phyloP scores from a whole-genome alignment of 2,329 filamentous ascomycete genomes.

The Verticillium dahliae region DNA sequence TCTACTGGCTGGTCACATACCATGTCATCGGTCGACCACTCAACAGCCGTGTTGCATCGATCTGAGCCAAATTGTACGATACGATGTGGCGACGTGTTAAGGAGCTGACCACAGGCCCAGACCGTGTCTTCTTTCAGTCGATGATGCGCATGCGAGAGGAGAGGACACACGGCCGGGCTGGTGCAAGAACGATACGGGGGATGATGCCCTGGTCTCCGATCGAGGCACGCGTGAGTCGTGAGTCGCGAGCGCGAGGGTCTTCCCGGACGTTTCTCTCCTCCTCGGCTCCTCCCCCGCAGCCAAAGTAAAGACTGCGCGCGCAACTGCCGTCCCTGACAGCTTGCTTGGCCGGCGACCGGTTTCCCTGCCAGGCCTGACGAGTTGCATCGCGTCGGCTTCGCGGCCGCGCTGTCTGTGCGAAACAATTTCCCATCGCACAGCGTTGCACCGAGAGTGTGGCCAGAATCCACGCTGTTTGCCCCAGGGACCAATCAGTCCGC shows the following conservation, averaged over 20 bases:
- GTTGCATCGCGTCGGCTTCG: background rate
- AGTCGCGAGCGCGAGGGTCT: background rate
- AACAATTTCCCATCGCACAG: background rate
- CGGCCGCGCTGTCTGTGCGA: background rate
- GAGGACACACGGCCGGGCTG: background rate
- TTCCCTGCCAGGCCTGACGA: background rate
- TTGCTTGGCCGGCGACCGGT: background rate
- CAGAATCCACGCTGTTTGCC: background rate
- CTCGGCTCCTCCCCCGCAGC: background rate
- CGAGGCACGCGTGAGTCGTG: background rate
- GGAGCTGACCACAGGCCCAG: background rate
- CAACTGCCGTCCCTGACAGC: background rate
- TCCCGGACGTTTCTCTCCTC: background rate
- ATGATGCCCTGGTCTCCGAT: background rate
- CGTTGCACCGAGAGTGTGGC: background rate
- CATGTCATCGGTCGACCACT: background rate
- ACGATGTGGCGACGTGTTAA: background rate
- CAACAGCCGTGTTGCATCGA: background rate
- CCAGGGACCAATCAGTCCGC: background rate
- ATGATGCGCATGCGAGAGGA: background rate
- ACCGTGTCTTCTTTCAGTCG: background rate
- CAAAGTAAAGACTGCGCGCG: background rate
- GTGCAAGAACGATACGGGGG: background rate
- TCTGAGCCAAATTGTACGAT: background rate
- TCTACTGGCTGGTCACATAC: background rate